Evolutionary conservation across 768 basidiomycete species (phyloP).

Genomic region (Tylopilus intermedius): DNA sequence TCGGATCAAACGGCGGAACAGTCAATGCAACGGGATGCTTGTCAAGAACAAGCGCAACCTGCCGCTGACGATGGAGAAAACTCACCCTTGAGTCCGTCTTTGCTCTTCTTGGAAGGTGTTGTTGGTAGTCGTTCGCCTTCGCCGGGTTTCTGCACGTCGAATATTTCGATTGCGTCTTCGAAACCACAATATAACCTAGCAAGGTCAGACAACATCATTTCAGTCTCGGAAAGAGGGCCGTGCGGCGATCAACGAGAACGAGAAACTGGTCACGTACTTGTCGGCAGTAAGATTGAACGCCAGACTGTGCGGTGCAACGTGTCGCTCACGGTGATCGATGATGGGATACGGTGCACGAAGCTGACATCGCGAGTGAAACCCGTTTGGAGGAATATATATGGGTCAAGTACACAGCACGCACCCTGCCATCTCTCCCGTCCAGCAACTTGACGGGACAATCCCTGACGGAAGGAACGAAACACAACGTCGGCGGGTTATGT

Average conservation of each 20-base stretch:
- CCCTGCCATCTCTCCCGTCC: slow-evolving; percentile 73
- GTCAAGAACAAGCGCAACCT: background rate
- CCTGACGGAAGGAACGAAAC: slow-evolving; percentile 78
- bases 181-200: slow-evolving; percentile 77
- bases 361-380: slow-evolving; percentile 35
- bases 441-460: slow-evolving; percentile 83
- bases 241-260: background rate
- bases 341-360: slow-evolving; percentile 88
- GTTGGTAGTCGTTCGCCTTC: slow-evolving; percentile 67
- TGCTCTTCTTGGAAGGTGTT: slow-evolving; percentile 69
- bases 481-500: slow-evolving; percentile 59
- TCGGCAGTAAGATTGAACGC: slow-evolving; percentile 67
- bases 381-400: too few species aligned
- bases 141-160: slow-evolving; percentile 72
- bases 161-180: slow-evolving; percentile 80
- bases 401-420: slow-evolving; percentile 30
- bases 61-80: background rate
- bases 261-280: slow-evolving; percentile 39
- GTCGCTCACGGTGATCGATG: slow-evolving; percentile 89
- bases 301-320: slow-evolving; percentile 80
- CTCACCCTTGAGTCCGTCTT: slow-evolving; percentile 82
- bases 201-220: background rate
- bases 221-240: background rate
- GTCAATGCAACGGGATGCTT: background rate
- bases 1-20: too few species aligned